Percentiles rank a stretch among this genome's conserved stretches.
These are phyloP conservation scores for Gentiana macrophylla DNA, from an alignment of 257 asterid species.

Conservation along the genomic window DNA sequence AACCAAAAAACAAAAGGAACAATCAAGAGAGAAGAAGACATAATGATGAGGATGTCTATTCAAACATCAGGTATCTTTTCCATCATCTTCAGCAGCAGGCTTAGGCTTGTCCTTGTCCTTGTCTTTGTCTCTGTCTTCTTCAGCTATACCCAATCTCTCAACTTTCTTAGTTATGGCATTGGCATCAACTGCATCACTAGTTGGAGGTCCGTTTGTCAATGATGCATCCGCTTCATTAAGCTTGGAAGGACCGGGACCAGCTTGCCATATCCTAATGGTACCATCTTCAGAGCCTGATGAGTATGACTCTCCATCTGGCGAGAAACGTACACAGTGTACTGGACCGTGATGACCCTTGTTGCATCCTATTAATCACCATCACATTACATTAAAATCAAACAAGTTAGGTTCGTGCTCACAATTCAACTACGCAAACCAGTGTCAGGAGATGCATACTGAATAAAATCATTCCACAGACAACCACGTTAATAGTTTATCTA, in stretches of 20 bases:
- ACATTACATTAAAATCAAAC: not conserved
- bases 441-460: too few relatives aligned
- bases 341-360: slow-evolving; percentile 99
- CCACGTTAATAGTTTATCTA: not conserved
- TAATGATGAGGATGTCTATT: too few relatives aligned
- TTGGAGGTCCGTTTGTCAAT: slow-evolving; percentile 27
- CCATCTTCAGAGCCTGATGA: slow-evolving; percentile 98
- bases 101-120: slow-evolving; percentile 28
- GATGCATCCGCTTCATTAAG: slow-evolving; percentile 32
- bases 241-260: slow-evolving; percentile 36
- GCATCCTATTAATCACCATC: slow-evolving; percentile 46
- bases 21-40: too few relatives aligned
- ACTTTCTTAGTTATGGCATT: slow-evolving; percentile 43
- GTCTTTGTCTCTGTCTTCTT: slow-evolving; percentile 11
- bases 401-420: too few relatives aligned
- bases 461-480: too few relatives aligned
- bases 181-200: slow-evolving; percentile 31
- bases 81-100: too few relatives aligned
- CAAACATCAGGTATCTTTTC: too few relatives aligned
- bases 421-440: too few relatives aligned
- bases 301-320: slow-evolving; percentile 93
- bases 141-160: slow-evolving; percentile 34
- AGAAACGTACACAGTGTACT: slow-evolving; percentile 86
- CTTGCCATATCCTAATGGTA: slow-evolving; percentile 91
- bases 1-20: too few relatives aligned